phyloP scores from a whole-genome alignment of 164 flowering plant genomes.

The Liriodendron chinense region DNA sequence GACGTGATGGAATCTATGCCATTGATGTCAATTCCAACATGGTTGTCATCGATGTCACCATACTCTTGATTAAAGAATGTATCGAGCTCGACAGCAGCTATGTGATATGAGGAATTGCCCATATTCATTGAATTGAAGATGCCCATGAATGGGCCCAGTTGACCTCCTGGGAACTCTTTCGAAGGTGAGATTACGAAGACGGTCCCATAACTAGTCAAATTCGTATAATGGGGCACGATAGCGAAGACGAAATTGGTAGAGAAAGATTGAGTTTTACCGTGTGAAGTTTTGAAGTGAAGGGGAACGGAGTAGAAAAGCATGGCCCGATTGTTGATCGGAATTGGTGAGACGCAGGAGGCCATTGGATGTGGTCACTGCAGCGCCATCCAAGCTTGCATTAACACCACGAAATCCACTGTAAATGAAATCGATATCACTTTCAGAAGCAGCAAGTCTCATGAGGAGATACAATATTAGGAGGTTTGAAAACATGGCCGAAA shows the following conservation, averaged over 20 bases:
- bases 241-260: neutral
- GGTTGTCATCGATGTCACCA: constrained; percentile 9
- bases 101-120: constrained; percentile 6
- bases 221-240: neutral
- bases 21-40: constrained; percentile 12
- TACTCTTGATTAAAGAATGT: neutral
- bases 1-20: neutral
- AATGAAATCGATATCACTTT: neutral
- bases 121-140: constrained; percentile 5
- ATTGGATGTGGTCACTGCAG: neutral
- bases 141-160: constrained; percentile 3
- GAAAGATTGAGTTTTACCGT: neutral
- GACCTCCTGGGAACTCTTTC: neutral
- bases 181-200: neutral
- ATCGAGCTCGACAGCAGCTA: constrained; percentile 13
- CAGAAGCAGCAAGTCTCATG: neutral
- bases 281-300: neutral
- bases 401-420: neutral
- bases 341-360: neutral
- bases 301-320: neutral
- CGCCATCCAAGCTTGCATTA: neutral
- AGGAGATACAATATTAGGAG: too few species aligned
- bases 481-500: too few species aligned
- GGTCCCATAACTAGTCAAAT: neutral
- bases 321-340: neutral